A percentile compares a stretch with the other conserved stretches of the same genome.
Conservation (phyloP, 2,329 filamentous ascomycete genomes). For the Cercospora beticola region DNA sequence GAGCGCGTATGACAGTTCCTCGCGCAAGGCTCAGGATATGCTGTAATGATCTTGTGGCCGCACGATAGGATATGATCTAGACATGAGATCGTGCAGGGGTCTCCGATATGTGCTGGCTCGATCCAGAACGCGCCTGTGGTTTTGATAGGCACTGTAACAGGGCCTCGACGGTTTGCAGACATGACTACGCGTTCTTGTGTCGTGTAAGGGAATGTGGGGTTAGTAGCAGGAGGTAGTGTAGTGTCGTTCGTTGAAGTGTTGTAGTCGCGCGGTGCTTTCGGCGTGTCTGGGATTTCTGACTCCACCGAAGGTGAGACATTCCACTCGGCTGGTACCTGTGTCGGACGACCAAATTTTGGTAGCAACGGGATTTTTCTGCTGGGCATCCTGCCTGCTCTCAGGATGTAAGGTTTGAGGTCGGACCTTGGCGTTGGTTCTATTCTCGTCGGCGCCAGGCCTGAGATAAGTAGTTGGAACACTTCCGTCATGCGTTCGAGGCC, state of each 20-base stretch:
- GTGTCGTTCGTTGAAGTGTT: neutral
- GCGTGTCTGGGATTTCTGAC: slow-evolving; percentile 1
- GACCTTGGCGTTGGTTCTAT: neutral
- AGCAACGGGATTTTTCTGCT: slow-evolving; percentile 10
- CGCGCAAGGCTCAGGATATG: slow-evolving; percentile 9
- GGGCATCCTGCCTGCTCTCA: slow-evolving; percentile 13
- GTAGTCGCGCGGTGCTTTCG: neutral
- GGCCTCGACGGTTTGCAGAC: slow-evolving; percentile 1
- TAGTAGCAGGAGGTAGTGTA: neutral
- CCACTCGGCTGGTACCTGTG: neutral
- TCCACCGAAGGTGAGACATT: neutral
- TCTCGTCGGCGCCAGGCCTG: neutral
- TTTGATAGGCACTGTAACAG: neutral
- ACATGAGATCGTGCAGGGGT: slow-evolving; percentile 15
- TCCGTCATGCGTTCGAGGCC: neutral
- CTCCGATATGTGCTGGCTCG: slow-evolving; percentile 10
- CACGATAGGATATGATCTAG: slow-evolving; percentile 16
- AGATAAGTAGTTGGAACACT: neutral
- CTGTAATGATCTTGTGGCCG: slow-evolving; percentile 17
- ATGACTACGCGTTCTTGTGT: neutral
- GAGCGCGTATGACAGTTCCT: slow-evolving; percentile 13
- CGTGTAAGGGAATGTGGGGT: neutral
- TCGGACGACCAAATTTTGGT: slow-evolving; percentile 6
- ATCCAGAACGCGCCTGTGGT: slow-evolving; percentile 9
- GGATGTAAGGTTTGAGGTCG: neutral